Evolutionary conservation across 2,329 filamentous ascomycete genomes (phyloP).

Genomic region (Fusarium fujikuroi): DNA sequence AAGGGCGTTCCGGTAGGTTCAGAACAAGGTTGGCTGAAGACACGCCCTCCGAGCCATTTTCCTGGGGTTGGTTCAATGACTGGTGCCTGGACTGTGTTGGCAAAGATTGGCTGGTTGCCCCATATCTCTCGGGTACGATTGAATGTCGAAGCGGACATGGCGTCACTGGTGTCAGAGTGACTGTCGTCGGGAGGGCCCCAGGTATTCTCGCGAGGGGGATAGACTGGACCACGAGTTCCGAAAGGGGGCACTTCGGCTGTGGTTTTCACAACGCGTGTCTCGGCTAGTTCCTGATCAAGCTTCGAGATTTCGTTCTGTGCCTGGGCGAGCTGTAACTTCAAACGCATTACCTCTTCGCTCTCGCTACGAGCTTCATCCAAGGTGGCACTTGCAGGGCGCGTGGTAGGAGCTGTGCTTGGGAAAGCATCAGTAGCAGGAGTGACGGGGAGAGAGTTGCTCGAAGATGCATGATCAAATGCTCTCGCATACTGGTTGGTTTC

Average conservation of each 20-base stretch:
- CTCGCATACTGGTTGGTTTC: slow-evolving; percentile 51
- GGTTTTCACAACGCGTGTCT: slow-evolving; percentile 69
- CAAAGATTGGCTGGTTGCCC: slow-evolving; percentile 60
- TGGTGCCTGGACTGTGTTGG: slow-evolving; percentile 49
- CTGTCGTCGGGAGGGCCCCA: slow-evolving; percentile 67
- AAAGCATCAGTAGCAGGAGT: slow-evolving; percentile 70
- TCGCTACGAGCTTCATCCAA: slow-evolving; percentile 55
- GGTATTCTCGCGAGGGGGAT: slow-evolving; percentile 53
- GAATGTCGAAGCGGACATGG: slow-evolving; percentile 61
- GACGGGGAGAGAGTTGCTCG: slow-evolving; percentile 69
- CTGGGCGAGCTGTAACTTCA: slow-evolving; percentile 77
- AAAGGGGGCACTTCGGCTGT: slow-evolving; percentile 51
- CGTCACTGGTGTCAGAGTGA: slow-evolving; percentile 67
- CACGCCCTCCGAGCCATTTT: slow-evolving; percentile 59
- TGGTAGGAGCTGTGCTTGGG: slow-evolving; percentile 59
- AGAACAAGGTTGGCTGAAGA: slow-evolving; percentile 52
- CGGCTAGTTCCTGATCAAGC: slow-evolving; percentile 76
- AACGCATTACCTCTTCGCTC: slow-evolving; percentile 70
- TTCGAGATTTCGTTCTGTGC: slow-evolving; percentile 76
- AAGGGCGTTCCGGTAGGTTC: slow-evolving; percentile 53
- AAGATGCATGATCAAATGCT: slow-evolving; percentile 60
- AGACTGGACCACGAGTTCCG: slow-evolving; percentile 35
- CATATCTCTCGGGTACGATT: slow-evolving; percentile 67
- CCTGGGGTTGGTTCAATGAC: slow-evolving; percentile 51
- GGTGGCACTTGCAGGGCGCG: slow-evolving; percentile 62